Evolutionary conservation across 2,329 filamentous ascomycete species (phyloP).

Genomic region (Anisogramma anomala): DNA sequence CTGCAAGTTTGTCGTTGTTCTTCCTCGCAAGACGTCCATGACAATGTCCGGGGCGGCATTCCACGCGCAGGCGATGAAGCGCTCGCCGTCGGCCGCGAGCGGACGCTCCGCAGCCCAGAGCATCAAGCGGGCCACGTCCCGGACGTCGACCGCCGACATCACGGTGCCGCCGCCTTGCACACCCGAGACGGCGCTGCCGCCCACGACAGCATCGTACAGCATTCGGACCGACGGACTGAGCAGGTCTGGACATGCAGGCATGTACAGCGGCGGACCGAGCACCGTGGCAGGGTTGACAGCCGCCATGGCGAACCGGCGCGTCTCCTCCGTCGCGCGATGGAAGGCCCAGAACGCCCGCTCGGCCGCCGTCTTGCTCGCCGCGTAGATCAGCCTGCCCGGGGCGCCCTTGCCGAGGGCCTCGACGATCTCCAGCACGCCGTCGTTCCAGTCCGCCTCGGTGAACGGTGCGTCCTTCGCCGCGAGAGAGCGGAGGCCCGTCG

Average conservation of each 20-base stretch:
- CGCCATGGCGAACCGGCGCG: slow-evolving; percentile 24
- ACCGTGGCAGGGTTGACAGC: slow-evolving; percentile 27
- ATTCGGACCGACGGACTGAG: slow-evolving; percentile 24
- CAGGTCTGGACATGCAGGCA: slow-evolving; percentile 20
- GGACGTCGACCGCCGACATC: slow-evolving; percentile 27
- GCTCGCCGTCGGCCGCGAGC: slow-evolving; percentile 26
- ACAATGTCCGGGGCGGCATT: slow-evolving; percentile 26
- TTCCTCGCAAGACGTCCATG: slow-evolving; percentile 32
- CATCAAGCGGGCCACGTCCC: slow-evolving; percentile 31
- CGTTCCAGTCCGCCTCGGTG: slow-evolving; percentile 21
- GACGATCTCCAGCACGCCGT: slow-evolving; percentile 10
- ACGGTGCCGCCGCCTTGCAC: not conserved
- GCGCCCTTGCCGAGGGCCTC: slow-evolving; percentile 14
- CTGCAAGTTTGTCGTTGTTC: no score
- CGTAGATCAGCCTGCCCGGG: slow-evolving; percentile 18
- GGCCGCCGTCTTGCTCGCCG: slow-evolving; percentile 22
- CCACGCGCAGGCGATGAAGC: slow-evolving; percentile 27
- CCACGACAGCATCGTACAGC: slow-evolving; percentile 19
- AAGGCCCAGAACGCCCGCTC: slow-evolving; percentile 26
- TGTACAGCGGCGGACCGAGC: not conserved
- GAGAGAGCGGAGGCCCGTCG: slow-evolving; percentile 8
- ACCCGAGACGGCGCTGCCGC: not conserved
- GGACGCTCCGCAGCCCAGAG: slow-evolving; percentile 27
- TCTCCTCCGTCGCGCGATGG: slow-evolving; percentile 24
- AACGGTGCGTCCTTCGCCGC: slow-evolving; percentile 7